These are phyloP conservation scores for Aspergillus olivimuriae DNA, from an alignment of 495 filamentous ascomycete genomes.

Conservation along the genomic window DNA sequence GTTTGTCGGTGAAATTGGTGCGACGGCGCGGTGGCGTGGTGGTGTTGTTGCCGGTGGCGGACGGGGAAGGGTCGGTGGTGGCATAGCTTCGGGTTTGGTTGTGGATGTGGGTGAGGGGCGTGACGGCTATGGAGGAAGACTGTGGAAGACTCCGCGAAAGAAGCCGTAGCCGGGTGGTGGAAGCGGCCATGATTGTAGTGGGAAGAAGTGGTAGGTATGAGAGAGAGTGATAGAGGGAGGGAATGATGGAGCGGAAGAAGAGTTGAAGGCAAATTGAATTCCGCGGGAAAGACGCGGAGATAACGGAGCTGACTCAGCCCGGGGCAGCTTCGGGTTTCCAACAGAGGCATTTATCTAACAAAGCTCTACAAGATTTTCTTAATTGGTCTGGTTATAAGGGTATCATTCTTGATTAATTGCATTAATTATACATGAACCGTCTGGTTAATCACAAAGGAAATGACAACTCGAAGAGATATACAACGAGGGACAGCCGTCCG, in stretches of 20 bases:
- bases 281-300: conserved; percentile 19
- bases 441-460: conserved; percentile 5
- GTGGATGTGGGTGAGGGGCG: conserved; percentile 18
- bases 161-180: conserved; percentile 30
- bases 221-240: conserved; percentile 6
- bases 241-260: conserved; percentile 12
- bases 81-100: conserved; percentile 30
- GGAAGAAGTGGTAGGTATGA: conserved; percentile 5
- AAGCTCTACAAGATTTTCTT: too few relatives aligned
- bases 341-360: too few relatives aligned
- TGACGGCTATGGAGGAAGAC: conserved; percentile 10
- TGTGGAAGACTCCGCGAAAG: conserved; percentile 23
- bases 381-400: too few relatives aligned
- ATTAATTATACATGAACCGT: conserved; percentile 9
- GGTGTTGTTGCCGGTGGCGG: conserved; percentile 21
- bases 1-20: conserved; percentile 71
- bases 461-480: conserved; percentile 1
- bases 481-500: neutral
- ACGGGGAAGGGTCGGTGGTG: conserved; percentile 33
- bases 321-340: too few relatives aligned
- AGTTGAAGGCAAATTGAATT: conserved; percentile 21
- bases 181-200: conserved; percentile 29
- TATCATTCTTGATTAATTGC: conserved; percentile 7
- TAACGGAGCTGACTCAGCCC: conserved; percentile 6
- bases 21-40: conserved; percentile 33